Evolutionary conservation across 257 asterid species (phyloP).

Genomic region (Dorcoceras hygrometricum): DNA sequence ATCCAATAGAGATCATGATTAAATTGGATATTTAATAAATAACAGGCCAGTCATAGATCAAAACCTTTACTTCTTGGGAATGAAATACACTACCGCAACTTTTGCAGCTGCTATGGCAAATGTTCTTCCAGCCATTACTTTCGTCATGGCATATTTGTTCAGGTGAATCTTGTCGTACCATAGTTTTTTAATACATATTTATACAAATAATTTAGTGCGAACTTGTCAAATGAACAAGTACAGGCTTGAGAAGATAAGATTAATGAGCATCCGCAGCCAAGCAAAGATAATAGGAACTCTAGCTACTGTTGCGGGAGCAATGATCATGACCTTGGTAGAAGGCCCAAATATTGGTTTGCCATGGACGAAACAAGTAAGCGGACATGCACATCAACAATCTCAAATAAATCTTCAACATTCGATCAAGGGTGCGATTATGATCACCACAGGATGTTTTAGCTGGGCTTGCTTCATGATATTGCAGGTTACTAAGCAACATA

Average conservation of each 20-base stretch:
- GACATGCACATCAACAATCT: slow-evolving; percentile 30
- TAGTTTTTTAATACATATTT: too few relatives aligned
- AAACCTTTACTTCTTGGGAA: slow-evolving; percentile 84
- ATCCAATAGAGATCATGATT: neutral
- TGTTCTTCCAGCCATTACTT: slow-evolving; percentile 92
- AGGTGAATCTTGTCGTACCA: slow-evolving; percentile 38
- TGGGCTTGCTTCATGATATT: slow-evolving; percentile 91
- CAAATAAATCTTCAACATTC: slow-evolving; percentile 50
- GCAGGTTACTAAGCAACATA: slow-evolving; percentile 49
- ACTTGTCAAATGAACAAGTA: neutral
- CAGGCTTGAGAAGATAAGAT: slow-evolving; percentile 75
- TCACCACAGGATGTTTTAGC: slow-evolving; percentile 76
- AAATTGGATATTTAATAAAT: slow-evolving; percentile 4
- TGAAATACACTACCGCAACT: slow-evolving; percentile 94
- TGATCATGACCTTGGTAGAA: slow-evolving; percentile 82
- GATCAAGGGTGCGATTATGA: slow-evolving; percentile 78
- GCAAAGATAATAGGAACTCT: slow-evolving; percentile 84
- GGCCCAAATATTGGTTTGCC: slow-evolving; percentile 68
- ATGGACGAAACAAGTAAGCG: slow-evolving; percentile 49
- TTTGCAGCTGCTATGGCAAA: slow-evolving; percentile 99
- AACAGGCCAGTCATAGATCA: slow-evolving; percentile 93
- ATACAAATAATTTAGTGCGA: too few relatives aligned
- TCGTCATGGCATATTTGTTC: slow-evolving; percentile 78
- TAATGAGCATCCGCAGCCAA: slow-evolving; percentile 80
- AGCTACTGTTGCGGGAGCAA: slow-evolving; percentile 89